phyloP scores from a whole-genome alignment of 2,329 filamentous ascomycete genomes.

The Alternaria dauci region DNA sequence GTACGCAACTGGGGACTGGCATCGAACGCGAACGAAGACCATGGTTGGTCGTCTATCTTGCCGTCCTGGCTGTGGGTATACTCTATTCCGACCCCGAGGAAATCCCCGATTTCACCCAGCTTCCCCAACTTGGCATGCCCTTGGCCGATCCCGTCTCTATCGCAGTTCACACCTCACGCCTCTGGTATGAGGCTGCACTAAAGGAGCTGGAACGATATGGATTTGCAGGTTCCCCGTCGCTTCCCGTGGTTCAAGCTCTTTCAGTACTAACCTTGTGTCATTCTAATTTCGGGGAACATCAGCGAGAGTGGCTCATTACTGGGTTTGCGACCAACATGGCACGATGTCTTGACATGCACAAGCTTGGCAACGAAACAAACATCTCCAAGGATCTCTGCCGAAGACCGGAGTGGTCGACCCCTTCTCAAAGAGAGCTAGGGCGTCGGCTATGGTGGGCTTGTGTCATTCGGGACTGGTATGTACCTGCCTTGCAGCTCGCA shows the following conservation, averaged over 20 bases:
- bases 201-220: slow-evolving; percentile 17
- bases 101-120: slow-evolving; percentile 6
- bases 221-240: slow-evolving; percentile 9
- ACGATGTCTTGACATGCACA: slow-evolving; percentile 21
- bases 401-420: slow-evolving; percentile 18
- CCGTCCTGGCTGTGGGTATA: slow-evolving; percentile 20
- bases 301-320: slow-evolving; percentile 23
- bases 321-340: slow-evolving; percentile 19
- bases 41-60: slow-evolving; percentile 18
- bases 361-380: slow-evolving; percentile 18
- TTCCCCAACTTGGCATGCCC: slow-evolving; percentile 15
- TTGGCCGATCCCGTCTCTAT: slow-evolving; percentile 5
- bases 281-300: slow-evolving; percentile 22
- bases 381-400: slow-evolving; percentile 12
- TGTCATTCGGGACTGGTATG: slow-evolving; percentile 21
- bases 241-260: slow-evolving; percentile 15
- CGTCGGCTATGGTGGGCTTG: slow-evolving; percentile 24
- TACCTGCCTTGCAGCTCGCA: not conserved
- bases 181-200: slow-evolving; percentile 23
- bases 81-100: slow-evolving; percentile 16
- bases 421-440: slow-evolving; percentile 12
- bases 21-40: slow-evolving; percentile 13
- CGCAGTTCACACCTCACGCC: slow-evolving; percentile 15
- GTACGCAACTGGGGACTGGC: slow-evolving; percentile 7
- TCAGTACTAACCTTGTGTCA: slow-evolving; percentile 18